These are phyloP conservation scores for Immersiella caudata DNA, from an alignment of 495 filamentous ascomycete species.

Conservation along the genomic window DNA sequence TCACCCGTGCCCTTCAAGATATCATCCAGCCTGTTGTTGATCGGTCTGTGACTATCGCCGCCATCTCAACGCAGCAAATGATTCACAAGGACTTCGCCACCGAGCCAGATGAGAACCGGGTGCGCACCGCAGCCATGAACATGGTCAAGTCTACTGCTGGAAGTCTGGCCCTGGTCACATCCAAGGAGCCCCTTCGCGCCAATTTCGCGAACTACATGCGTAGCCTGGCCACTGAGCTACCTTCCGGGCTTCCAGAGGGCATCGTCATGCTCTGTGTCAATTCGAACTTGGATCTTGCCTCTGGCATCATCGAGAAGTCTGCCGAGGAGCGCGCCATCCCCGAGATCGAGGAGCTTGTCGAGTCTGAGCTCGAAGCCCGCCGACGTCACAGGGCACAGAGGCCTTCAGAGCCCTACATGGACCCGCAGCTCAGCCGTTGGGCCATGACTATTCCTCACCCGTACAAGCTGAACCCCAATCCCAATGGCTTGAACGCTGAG, in stretches of 20 bases:
- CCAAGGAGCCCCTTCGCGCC: slow-evolving; percentile 92
- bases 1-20: slow-evolving; percentile 85
- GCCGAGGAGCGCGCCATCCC: slow-evolving; percentile 90
- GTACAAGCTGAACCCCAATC: slow-evolving; percentile 70
- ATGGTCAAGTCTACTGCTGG: slow-evolving; percentile 93
- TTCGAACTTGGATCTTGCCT: slow-evolving; percentile 92
- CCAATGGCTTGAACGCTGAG: slow-evolving; percentile 77
- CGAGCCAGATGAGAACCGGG: slow-evolving; percentile 83
- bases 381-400: slow-evolving; percentile 69
- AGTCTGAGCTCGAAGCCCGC: slow-evolving; percentile 70
- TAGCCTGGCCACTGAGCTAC: slow-evolving; percentile 68
- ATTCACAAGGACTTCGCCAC: slow-evolving; percentile 95
- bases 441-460: slow-evolving; percentile 86
- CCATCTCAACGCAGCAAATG: slow-evolving; percentile 90
- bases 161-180: slow-evolving; percentile 93
- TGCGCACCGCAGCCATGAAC: slow-evolving; percentile 81
- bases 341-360: slow-evolving; percentile 92
- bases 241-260: slow-evolving; percentile 79
- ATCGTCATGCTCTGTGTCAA: slow-evolving; percentile 96
- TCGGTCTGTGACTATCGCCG: slow-evolving; percentile 94
- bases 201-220: slow-evolving; percentile 97
- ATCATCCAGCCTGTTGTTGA: slow-evolving; percentile 98
- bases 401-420: slow-evolving; percentile 80
- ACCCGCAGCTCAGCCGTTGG: slow-evolving; percentile 79
- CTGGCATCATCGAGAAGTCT: slow-evolving; percentile 87